Conservation (phyloP, 2,329 filamentous ascomycete genomes). For the Colletotrichum lentis region DNA sequence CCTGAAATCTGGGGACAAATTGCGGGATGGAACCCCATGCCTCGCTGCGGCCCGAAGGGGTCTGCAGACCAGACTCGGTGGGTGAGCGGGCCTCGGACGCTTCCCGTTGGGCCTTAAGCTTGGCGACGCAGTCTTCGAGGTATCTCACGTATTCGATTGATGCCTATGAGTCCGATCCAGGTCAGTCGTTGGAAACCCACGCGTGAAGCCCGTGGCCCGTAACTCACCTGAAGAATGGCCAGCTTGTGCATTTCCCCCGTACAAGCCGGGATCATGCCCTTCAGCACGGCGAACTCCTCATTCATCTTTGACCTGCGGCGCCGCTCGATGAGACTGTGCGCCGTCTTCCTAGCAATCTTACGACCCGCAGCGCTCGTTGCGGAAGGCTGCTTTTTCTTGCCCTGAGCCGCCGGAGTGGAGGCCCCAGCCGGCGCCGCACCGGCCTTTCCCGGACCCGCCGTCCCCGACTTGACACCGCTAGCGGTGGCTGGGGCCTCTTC, state of each 20-base stretch:
- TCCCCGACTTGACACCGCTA: slow-evolving; percentile 12
- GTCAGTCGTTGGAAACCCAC: slow-evolving; percentile 1
- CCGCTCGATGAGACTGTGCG: slow-evolving; percentile 93
- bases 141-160: slow-evolving; percentile 97
- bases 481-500: slow-evolving; percentile 40
- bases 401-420: slow-evolving; percentile 36
- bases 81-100: slow-evolving; percentile 41
- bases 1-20: slow-evolving; percentile 50
- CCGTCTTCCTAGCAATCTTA: slow-evolving; percentile 95
- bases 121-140: slow-evolving; percentile 84
- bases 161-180: slow-evolving; percentile 63
- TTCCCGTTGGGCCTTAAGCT: slow-evolving; percentile 72
- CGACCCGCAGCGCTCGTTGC: slow-evolving; percentile 85
- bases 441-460: slow-evolving; percentile 27
- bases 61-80: slow-evolving; percentile 44
- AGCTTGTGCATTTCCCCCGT: slow-evolving; percentile 98
- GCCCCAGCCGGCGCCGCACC: slow-evolving; percentile 35
- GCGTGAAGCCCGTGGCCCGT: neutral
- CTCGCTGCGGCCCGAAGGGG: slow-evolving; percentile 42
- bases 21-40: slow-evolving; percentile 42
- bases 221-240: slow-evolving; percentile 84
- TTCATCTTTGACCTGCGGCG: slow-evolving; percentile 96
- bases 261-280: slow-evolving; percentile 95
- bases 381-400: slow-evolving; percentile 79
- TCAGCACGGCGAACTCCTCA: slow-evolving; percentile 92